These are phyloP conservation scores for Syncephalastrum sp. DNA, from an alignment of 371 early-diverging fungal genomes.

Conservation along the genomic window DNA sequence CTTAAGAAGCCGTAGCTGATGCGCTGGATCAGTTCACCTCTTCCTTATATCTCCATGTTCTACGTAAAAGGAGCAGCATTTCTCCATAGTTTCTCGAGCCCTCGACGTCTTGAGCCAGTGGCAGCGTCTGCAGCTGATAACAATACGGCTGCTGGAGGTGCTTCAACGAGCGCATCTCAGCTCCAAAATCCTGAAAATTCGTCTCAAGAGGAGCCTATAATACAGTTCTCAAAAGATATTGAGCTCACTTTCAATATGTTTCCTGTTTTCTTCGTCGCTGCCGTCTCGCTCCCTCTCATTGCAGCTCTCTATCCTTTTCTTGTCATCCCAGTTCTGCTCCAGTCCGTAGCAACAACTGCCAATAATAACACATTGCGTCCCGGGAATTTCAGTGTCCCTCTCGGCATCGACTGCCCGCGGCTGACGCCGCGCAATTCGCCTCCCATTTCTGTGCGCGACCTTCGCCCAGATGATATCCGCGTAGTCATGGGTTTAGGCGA, in stretches of 20 bases:
- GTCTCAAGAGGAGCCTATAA: too few relatives aligned
- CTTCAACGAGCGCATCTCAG: too few relatives aligned
- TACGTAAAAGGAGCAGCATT: slow-evolving; percentile 37
- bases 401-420: slow-evolving; percentile 29
- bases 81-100: slow-evolving; percentile 9
- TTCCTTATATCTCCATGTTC: slow-evolving; percentile 22
- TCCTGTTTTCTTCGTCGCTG: slow-evolving; percentile 3
- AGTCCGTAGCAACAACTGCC: slow-evolving; percentile 5
- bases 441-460: slow-evolving; percentile 32
- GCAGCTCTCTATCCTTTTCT: slow-evolving; percentile 20
- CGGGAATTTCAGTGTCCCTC: slow-evolving; percentile 1
- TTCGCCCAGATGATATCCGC: slow-evolving; percentile 62
- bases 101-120: too few relatives aligned
- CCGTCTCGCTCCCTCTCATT: slow-evolving; percentile 2
- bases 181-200: too few relatives aligned
- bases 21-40: too few relatives aligned
- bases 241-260: background rate
- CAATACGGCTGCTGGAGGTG: too few relatives aligned
- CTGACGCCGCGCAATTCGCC: slow-evolving; percentile 25
- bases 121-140: too few relatives aligned
- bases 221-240: too few relatives aligned
- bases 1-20: too few relatives aligned
- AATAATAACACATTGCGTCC: background rate
- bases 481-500: slow-evolving; percentile 68
- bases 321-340: slow-evolving; percentile 17